phyloP scores from a whole-genome alignment of 192 early-diverging fungal species.

The Backusella morwellensis region DNA sequence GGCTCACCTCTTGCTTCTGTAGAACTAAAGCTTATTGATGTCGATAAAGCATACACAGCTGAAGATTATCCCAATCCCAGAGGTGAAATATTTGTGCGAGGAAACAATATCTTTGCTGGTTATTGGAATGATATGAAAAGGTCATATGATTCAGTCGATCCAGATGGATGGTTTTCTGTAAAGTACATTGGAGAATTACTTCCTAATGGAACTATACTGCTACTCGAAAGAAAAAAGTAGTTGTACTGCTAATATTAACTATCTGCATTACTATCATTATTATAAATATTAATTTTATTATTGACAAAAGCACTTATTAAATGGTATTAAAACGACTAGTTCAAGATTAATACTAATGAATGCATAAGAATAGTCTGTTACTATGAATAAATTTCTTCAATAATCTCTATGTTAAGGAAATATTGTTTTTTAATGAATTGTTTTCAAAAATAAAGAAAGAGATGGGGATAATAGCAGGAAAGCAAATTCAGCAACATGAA shows the following conservation, averaged over 20 bases:
- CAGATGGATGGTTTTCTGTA: conserved; percentile 85
- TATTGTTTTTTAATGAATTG: too few species aligned
- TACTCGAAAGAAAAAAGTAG: conserved; percentile 22
- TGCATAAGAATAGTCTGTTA: too few species aligned
- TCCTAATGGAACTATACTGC: conserved; percentile 31
- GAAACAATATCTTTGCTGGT: conserved; percentile 71
- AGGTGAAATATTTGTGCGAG: conserved; percentile 86
- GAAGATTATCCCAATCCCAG: conserved; percentile 73
- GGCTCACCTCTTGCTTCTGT: conserved; percentile 57
- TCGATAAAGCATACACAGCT: conserved; percentile 70
- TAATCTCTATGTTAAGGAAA: too few species aligned
- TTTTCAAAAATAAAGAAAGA: too few species aligned
- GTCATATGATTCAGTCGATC: conserved; percentile 67
- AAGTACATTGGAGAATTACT: conserved; percentile 68
- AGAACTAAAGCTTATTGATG: conserved; percentile 78
- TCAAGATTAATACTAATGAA: too few species aligned
- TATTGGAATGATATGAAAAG: conserved; percentile 80
- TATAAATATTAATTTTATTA: background rate
- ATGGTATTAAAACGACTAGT: background rate
- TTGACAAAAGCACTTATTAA: background rate
- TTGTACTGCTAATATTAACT: background rate
- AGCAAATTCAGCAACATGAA: too few species aligned
- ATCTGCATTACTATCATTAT: background rate
- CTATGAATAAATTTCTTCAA: too few species aligned
- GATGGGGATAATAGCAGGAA: too few species aligned